phyloP scores from a whole-genome alignment of 1,284 basidiomycete species.

The Porphyrellus sp. region DNA sequence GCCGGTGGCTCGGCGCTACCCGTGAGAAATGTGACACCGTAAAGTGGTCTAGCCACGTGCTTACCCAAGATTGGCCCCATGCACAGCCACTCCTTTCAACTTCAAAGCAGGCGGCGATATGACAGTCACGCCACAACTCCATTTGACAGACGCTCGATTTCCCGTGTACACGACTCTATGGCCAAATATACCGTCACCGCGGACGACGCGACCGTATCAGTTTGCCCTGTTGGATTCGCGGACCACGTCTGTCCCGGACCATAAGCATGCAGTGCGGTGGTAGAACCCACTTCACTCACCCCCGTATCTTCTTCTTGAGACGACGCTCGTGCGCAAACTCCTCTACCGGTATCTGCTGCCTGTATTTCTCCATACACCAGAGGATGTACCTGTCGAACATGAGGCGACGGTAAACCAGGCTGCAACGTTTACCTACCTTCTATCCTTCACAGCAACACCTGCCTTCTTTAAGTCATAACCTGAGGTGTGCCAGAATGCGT shows the following conservation, averaged over 20 bases:
- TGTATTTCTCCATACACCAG: slow-evolving; percentile 80
- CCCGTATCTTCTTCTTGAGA: slow-evolving; percentile 73
- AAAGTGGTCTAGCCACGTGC: slow-evolving; percentile 26
- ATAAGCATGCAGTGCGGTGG: neutral
- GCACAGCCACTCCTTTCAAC: slow-evolving; percentile 24
- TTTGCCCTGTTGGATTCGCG: slow-evolving; percentile 73
- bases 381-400: slow-evolving; percentile 60
- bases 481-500: slow-evolving; percentile 61
- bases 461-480: slow-evolving; percentile 60
- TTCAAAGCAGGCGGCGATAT: neutral
- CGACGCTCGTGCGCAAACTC: slow-evolving; percentile 62
- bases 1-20: slow-evolving; percentile 21
- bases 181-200: slow-evolving; percentile 18
- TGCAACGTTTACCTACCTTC: slow-evolving; percentile 44
- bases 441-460: slow-evolving; percentile 62
- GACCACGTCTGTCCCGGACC: slow-evolving; percentile 45
- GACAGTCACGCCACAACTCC: slow-evolving; percentile 11
- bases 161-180: slow-evolving; percentile 16
- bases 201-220: slow-evolving; percentile 62
- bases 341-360: slow-evolving; percentile 51
- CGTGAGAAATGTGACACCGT: slow-evolving; percentile 32
- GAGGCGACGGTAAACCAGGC: slow-evolving; percentile 2
- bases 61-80: slow-evolving; percentile 13
- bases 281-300: slow-evolving; percentile 45
- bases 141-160: slow-evolving; percentile 17